A percentile compares a stretch with the other conserved stretches of the same genome.
phyloP scores from a whole-genome alignment of 2,329 filamentous ascomycete genomes.

The Fusarium clavum region DNA sequence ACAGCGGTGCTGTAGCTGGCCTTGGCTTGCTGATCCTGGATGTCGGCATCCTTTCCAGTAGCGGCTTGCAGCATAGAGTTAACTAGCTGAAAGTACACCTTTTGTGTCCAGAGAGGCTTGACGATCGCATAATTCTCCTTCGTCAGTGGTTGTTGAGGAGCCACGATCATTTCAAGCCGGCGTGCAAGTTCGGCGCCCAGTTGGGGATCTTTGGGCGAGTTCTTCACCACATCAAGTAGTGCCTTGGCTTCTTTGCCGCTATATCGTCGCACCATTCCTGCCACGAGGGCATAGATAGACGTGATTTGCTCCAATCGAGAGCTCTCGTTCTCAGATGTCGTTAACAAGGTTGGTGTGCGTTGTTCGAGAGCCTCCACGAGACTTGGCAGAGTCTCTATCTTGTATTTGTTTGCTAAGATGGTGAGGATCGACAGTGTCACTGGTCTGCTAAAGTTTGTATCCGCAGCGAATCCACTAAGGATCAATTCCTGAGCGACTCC shows the following conservation, averaged over 20 bases:
- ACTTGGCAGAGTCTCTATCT: constrained; percentile 49
- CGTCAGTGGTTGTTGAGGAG: constrained; percentile 53
- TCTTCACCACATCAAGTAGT: constrained; percentile 52
- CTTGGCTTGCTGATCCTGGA: constrained; percentile 46
- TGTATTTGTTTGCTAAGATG: constrained; percentile 60
- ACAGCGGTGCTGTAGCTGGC: constrained; percentile 60
- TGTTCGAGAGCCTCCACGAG: constrained; percentile 47
- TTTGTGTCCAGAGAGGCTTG: constrained; percentile 62
- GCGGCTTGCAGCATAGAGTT: constrained; percentile 60
- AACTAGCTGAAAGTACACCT: constrained; percentile 60
- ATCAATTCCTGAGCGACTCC: constrained; percentile 53
- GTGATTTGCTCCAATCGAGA: constrained; percentile 46
- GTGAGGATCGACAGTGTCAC: constrained; percentile 54
- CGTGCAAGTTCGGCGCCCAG: constrained; percentile 57
- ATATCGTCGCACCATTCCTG: constrained; percentile 55
- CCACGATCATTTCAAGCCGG: constrained; percentile 57
- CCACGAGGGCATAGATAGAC: constrained; percentile 52
- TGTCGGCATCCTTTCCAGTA: constrained; percentile 46
- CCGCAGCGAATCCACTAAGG: constrained; percentile 42
- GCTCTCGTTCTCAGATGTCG: constrained; percentile 14
- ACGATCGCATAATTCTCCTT: constrained; percentile 58
- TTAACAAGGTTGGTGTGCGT: constrained; percentile 38
- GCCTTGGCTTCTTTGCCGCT: constrained; percentile 51
- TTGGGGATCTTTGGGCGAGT: constrained; percentile 49
- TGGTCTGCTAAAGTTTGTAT: constrained; percentile 37